A percentile compares a stretch with the other conserved stretches of the same genome.
phyloP scores from a whole-genome alignment of 1,284 basidiomycete genomes.

The Gomphus sp. region DNA sequence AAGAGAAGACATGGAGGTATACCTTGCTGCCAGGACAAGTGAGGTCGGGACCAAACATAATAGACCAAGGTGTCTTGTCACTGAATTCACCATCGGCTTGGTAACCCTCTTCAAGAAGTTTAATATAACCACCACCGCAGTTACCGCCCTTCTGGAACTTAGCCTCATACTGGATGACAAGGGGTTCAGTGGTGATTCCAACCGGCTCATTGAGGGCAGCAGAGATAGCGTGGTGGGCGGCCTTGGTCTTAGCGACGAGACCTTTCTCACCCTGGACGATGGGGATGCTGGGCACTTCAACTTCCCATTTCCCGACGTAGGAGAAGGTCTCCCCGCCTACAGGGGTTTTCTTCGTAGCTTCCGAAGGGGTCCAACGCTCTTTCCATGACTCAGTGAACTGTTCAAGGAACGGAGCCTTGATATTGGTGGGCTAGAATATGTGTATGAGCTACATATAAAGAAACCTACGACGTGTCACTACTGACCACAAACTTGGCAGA shows the following conservation, averaged over 20 bases:
- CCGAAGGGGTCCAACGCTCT: slow-evolving; percentile 90
- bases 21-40: slow-evolving; percentile 85
- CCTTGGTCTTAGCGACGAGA: slow-evolving; percentile 88
- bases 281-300: slow-evolving; percentile 75
- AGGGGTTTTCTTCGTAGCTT: slow-evolving; percentile 95
- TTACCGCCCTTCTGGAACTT: slow-evolving; percentile 99
- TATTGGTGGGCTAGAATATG: slow-evolving; percentile 53
- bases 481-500: slow-evolving; percentile 67
- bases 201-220: slow-evolving; percentile 77
- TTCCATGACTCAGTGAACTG: slow-evolving; percentile 93
- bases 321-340: slow-evolving; percentile 91
- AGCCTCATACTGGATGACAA: slow-evolving; percentile 98
- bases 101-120: slow-evolving; percentile 90
- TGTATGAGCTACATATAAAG: background rate
- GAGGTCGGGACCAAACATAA: slow-evolving; percentile 92
- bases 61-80: slow-evolving; percentile 95
- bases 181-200: slow-evolving; percentile 79
- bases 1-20: background rate
- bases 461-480: slow-evolving; percentile 16
- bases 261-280: slow-evolving; percentile 75
- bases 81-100: slow-evolving; percentile 88
- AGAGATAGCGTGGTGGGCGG: slow-evolving; percentile 95
- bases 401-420: slow-evolving; percentile 94
- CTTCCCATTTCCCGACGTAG: slow-evolving; percentile 95
- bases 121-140: slow-evolving; percentile 98